phyloP scores from a whole-genome alignment of 208 protist genomes.

The Strigomonas oncopelti region DNA sequence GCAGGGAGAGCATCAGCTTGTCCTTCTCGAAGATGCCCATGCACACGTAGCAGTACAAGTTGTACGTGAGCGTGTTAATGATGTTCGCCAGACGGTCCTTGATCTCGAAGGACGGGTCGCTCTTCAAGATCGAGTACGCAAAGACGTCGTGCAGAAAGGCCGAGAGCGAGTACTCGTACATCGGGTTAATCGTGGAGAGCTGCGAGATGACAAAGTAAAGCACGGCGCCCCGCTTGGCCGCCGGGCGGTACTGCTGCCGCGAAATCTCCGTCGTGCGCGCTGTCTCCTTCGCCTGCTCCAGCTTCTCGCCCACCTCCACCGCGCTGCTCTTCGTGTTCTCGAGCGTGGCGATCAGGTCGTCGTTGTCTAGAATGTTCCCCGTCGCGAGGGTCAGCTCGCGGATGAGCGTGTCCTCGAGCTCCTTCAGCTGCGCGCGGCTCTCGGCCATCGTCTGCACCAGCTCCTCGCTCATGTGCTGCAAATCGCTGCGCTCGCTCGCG shows the following conservation, averaged over 20 bases:
- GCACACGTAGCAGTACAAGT: constrained; percentile 98
- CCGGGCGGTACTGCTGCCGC: constrained; percentile 94
- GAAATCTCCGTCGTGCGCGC: constrained; percentile 94
- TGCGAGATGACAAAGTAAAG: constrained; percentile 98
- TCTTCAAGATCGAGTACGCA: constrained; percentile 92
- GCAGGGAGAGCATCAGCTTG: constrained; percentile 98
- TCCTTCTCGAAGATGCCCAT: constrained; percentile 98
- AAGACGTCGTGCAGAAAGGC: constrained; percentile 97
- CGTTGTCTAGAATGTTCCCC: constrained; percentile 98
- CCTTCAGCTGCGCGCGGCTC: constrained; percentile 94
- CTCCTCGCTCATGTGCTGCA: constrained; percentile 94
- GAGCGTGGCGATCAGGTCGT: constrained; percentile 97
- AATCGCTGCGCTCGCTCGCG: constrained; percentile 93
- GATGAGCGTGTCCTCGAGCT: constrained; percentile 98
- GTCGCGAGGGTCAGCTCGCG: constrained; percentile 93
- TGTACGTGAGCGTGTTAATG: constrained; percentile 94
- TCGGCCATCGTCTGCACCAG: constrained; percentile 97
- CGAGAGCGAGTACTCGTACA: constrained; percentile 99
- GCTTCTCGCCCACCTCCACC: constrained; percentile 94
- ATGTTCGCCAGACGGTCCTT: constrained; percentile 96
- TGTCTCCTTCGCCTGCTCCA: constrained; percentile 93
- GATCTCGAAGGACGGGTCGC: constrained; percentile 90
- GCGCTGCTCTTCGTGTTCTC: constrained; percentile 98
- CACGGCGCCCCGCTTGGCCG: constrained; percentile 95
- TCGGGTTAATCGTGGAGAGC: constrained; percentile 95